Conservation (phyloP, 2,329 filamentous ascomycete species). For the Penicillium sp. region DNA sequence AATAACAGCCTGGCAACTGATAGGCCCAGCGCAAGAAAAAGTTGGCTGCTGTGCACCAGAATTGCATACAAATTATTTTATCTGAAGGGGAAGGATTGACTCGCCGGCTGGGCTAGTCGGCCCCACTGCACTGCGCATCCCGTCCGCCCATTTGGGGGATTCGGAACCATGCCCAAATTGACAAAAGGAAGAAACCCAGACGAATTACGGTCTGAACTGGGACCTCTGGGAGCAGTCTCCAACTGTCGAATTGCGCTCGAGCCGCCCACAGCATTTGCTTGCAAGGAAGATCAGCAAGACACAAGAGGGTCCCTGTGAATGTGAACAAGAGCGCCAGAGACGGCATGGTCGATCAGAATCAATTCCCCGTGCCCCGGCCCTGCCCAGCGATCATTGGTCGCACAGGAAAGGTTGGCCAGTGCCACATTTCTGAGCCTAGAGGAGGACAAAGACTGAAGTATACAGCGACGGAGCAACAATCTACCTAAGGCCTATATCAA, state of each 20-base stretch:
- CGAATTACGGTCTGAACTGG: background rate
- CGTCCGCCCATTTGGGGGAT: slow-evolving; percentile 29
- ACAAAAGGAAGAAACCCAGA: slow-evolving; percentile 12
- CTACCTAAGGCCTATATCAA: slow-evolving; percentile 13
- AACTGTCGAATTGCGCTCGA: slow-evolving; percentile 12
- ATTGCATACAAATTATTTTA: slow-evolving; percentile 16
- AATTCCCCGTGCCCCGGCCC: slow-evolving; percentile 14
- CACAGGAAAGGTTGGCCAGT: slow-evolving; percentile 9
- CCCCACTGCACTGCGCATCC: slow-evolving; percentile 27
- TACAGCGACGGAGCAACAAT: slow-evolving; percentile 6
- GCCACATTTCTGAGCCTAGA: slow-evolving; percentile 6
- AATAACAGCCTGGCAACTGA: slow-evolving; percentile 11
- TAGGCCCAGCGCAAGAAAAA: slow-evolving; percentile 16
- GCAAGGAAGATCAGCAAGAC: slow-evolving; percentile 19
- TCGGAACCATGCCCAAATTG: slow-evolving; percentile 17
- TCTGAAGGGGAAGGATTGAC: slow-evolving; percentile 27
- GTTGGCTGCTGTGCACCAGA: slow-evolving; percentile 17
- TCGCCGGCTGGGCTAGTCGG: slow-evolving; percentile 29
- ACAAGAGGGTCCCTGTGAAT: slow-evolving; percentile 5
- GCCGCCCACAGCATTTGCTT: slow-evolving; percentile 6
- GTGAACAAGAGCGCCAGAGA: slow-evolving; percentile 2
- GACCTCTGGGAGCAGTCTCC: slow-evolving; percentile 7
- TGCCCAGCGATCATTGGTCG: slow-evolving; percentile 13
- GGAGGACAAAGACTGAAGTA: slow-evolving; percentile 5
- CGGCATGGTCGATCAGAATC: slow-evolving; percentile 20